These are phyloP conservation scores for Spongiforma sp. DNA, from an alignment of 1,284 basidiomycete genomes.

Conservation along the genomic window DNA sequence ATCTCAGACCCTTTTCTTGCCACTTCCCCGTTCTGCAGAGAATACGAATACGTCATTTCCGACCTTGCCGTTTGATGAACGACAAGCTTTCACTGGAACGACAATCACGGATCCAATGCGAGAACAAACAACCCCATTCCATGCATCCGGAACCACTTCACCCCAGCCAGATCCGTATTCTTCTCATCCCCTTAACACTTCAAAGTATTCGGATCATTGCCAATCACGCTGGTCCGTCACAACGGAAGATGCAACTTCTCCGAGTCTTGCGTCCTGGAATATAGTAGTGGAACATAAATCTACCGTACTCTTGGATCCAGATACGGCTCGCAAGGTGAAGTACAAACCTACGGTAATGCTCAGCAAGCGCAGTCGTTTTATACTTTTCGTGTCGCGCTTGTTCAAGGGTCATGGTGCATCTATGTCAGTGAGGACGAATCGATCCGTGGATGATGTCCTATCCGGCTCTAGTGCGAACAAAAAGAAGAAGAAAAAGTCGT, in stretches of 20 bases:
- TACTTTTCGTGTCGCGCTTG: slow-evolving; percentile 36
- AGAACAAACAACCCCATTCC: slow-evolving; percentile 2
- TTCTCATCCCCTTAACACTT: slow-evolving; percentile 15
- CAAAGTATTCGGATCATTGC: slow-evolving; percentile 7
- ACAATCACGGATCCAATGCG: background rate
- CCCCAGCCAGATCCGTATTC: no score
- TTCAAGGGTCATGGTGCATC: slow-evolving; percentile 34
- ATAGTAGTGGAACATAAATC: slow-evolving; percentile 18
- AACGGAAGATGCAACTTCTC: slow-evolving; percentile 34
- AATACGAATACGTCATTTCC: no score
- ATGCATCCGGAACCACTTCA: background rate
- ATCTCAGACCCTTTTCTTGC: slow-evolving; percentile 26
- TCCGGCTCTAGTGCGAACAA: slow-evolving; percentile 31
- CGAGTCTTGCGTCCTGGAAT: slow-evolving; percentile 9
- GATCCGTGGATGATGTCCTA: slow-evolving; percentile 10
- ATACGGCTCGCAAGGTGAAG: slow-evolving; percentile 16
- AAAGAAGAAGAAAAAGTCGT: slow-evolving; percentile 19
- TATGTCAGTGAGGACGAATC: background rate
- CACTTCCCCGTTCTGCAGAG: slow-evolving; percentile 25
- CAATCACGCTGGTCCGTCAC: slow-evolving; percentile 38
- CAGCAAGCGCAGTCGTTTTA: slow-evolving; percentile 36
- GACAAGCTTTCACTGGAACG: slow-evolving; percentile 7
- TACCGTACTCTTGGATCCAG: background rate
- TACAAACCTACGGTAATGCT: slow-evolving; percentile 25
- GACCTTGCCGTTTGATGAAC: slow-evolving; percentile 24